Evolutionary conservation across 192 early-diverging fungal genomes (phyloP).

Genomic region (Gonapodya prolifera): DNA sequence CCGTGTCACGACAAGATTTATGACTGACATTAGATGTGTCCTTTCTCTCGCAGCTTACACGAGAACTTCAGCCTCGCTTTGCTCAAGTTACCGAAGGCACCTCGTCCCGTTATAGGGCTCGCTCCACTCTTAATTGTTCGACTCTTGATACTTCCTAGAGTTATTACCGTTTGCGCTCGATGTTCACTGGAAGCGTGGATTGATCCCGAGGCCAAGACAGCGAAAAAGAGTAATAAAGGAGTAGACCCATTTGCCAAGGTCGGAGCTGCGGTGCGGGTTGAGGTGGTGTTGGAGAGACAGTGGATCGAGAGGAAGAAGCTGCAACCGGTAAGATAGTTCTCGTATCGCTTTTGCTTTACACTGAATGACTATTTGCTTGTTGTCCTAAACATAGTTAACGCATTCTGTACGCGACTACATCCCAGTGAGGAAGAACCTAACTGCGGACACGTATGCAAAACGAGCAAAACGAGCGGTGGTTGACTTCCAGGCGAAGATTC

Average conservation of each 20-base stretch:
- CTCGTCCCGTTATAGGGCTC: slow-evolving; percentile 26
- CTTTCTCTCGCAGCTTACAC: slow-evolving; percentile 19
- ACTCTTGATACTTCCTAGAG: slow-evolving; percentile 32
- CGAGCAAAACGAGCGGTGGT: slow-evolving; percentile 32
- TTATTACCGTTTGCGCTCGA: slow-evolving; percentile 20
- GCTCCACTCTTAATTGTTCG: slow-evolving; percentile 23
- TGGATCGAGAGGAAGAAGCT: slow-evolving; percentile 43
- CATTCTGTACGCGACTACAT: slow-evolving; percentile 43
- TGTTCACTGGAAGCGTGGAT: slow-evolving; percentile 14
- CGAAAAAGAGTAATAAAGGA: slow-evolving; percentile 9
- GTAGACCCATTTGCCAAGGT: slow-evolving; percentile 11
- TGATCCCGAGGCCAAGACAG: slow-evolving; percentile 1
- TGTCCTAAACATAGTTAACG: slow-evolving; percentile 26
- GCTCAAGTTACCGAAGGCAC: slow-evolving; percentile 26
- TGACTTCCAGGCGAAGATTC: slow-evolving; percentile 29
- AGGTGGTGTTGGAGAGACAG: slow-evolving; percentile 30
- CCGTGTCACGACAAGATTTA: too few species aligned
- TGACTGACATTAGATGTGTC: too few species aligned
- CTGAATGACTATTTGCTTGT: too few species aligned
- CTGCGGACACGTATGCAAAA: slow-evolving; percentile 26
- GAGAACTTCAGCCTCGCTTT: slow-evolving; percentile 35
- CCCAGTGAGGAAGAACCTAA: slow-evolving; percentile 26
- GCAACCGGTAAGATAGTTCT: slow-evolving; percentile 24
- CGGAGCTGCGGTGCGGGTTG: slow-evolving; percentile 26
- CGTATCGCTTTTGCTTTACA: not conserved